Percentiles rank a stretch among this genome's conserved stretches.
phyloP scores from a whole-genome alignment of 2,329 filamentous ascomycete species.

The Penicillium hordei region DNA sequence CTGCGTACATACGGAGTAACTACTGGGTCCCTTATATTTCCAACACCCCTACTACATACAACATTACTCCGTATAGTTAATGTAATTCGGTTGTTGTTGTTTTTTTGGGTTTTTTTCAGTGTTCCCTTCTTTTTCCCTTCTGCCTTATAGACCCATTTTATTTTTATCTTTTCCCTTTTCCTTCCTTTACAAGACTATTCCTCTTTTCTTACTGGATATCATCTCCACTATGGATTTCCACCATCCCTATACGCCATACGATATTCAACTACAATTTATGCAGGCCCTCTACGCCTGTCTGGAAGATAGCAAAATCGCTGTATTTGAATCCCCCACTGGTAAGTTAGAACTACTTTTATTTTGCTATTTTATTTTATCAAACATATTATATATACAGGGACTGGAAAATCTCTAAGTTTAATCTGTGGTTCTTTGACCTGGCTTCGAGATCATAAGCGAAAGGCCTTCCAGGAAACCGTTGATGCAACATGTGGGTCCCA shows the following conservation, averaged over 20 bases:
- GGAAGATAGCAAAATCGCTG: conserved; percentile 75
- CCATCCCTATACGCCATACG: conserved; percentile 83
- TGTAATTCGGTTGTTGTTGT: too few species aligned
- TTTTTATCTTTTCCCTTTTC: not conserved
- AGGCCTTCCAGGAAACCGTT: conserved; percentile 56
- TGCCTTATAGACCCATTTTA: not conserved
- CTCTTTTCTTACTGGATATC: not conserved
- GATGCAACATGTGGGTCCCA: conserved; percentile 43
- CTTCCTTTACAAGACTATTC: not conserved
- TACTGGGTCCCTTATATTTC: too few species aligned
- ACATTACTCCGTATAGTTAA: too few species aligned
- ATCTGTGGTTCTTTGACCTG: conserved; percentile 88
- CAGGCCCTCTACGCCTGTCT: conserved; percentile 75
- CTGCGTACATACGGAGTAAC: too few species aligned
- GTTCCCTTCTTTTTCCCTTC: too few species aligned
- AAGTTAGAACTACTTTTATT: conserved; percentile 31
- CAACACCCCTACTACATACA: too few species aligned
- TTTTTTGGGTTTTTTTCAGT: too few species aligned
- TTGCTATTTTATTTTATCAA: conserved; percentile 8
- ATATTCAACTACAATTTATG: conserved; percentile 89
- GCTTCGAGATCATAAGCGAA: conserved; percentile 78
- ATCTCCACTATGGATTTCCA: conserved; percentile 62
- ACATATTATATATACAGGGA: conserved; percentile 33
- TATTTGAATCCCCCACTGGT: conserved; percentile 92
- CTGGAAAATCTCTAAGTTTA: conserved; percentile 84